Conservation (phyloP, 371 early-diverging fungal species). For the Phascolomyces articulosus region DNA sequence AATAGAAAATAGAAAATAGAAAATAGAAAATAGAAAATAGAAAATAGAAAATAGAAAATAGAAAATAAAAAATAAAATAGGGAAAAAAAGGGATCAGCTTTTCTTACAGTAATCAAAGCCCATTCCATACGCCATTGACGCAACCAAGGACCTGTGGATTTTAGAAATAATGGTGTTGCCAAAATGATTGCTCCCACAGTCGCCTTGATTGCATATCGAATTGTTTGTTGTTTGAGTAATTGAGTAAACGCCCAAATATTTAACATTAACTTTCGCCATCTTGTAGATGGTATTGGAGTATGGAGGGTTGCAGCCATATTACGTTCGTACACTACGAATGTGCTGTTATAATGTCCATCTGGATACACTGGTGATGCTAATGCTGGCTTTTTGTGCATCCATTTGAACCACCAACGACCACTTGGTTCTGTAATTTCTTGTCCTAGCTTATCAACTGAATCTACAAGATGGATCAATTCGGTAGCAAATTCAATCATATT, state of each 20-base stretch:
- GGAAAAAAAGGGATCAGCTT: no score
- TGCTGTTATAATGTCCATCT: background rate
- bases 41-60: no score
- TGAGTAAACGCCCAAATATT: constrained; percentile 61
- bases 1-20: no score
- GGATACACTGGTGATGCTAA: no score
- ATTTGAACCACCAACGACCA: background rate
- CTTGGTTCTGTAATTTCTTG: background rate
- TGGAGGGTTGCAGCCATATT: constrained; percentile 65
- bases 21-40: no score
- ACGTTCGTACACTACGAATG: constrained; percentile 36
- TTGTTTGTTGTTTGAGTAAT: constrained; percentile 63
- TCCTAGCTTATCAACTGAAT: constrained; percentile 20
- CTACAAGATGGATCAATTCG: constrained; percentile 61
- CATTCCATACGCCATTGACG: constrained; percentile 79
- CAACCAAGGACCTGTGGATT: constrained; percentile 55
- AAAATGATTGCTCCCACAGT: constrained; percentile 64
- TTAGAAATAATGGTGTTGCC: constrained; percentile 69
- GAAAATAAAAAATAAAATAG: no score
- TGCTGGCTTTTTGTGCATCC: background rate
- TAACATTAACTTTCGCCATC: constrained; percentile 51
- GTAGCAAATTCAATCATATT: constrained; percentile 74
- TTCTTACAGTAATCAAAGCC: constrained; percentile 74
- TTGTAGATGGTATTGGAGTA: constrained; percentile 66
- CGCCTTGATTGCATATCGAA: constrained; percentile 75